Percentiles rank a stretch among this genome's conserved stretches.
phyloP scores from a whole-genome alignment of 169 alveolate genomes.

The Plasmodium chabaudi region DNA sequence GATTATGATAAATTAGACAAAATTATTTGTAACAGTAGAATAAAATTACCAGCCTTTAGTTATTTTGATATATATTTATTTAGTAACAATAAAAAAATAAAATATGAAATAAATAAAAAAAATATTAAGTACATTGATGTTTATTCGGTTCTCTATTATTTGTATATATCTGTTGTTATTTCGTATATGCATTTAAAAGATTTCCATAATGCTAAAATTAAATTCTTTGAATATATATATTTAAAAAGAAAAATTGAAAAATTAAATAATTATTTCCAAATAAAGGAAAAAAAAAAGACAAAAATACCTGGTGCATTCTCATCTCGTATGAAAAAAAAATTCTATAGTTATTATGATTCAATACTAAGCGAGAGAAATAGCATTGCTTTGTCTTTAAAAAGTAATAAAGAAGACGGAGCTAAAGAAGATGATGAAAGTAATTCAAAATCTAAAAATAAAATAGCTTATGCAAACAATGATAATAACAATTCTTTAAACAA shows the following conservation, averaged over 20 bases:
- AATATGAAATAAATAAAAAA: constrained; percentile 73
- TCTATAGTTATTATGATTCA: constrained; percentile 42
- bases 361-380: constrained; percentile 11
- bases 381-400: constrained; percentile 8
- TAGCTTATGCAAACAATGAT: no score
- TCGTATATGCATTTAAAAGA: constrained; percentile 60
- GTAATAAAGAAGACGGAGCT: neutral
- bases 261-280: constrained; percentile 16
- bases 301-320: constrained; percentile 21
- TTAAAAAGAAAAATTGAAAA: constrained; percentile 51
- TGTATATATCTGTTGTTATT: constrained; percentile 47
- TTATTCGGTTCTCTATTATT: constrained; percentile 33
- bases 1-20: constrained; percentile 71
- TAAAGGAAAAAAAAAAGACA: constrained; percentile 50
- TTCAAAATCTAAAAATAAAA: no score
- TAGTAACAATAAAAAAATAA: constrained; percentile 69
- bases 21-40: constrained; percentile 19
- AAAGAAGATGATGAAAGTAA: no score
- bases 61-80: constrained; percentile 71
- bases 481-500: no score
- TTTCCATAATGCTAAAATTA: constrained; percentile 42
- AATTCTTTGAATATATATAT: constrained; percentile 61
- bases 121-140: constrained; percentile 61
- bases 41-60: constrained; percentile 58
- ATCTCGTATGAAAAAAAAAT: constrained; percentile 38